Conservation (phyloP, 2,329 filamentous ascomycete genomes). For the Claviceps paspali region DNA sequence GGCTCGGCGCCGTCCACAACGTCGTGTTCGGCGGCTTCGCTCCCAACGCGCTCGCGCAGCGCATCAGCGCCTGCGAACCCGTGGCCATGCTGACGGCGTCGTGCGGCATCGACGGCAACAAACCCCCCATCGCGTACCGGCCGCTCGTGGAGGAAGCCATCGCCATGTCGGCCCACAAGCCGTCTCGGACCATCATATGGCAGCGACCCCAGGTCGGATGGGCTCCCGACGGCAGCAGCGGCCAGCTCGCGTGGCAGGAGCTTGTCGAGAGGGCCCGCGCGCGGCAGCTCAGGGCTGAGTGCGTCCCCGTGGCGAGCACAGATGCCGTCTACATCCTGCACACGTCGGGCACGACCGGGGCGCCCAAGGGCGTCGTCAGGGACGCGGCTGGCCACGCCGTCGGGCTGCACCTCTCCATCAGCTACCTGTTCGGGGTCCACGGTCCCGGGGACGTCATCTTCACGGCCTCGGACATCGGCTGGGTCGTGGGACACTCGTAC, state of each 20-base stretch:
- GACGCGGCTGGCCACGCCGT: slow-evolving; percentile 81
- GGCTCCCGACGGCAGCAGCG: slow-evolving; percentile 49
- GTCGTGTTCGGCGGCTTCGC: slow-evolving; percentile 93
- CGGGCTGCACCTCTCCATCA: slow-evolving; percentile 66
- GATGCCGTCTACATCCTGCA: slow-evolving; percentile 87
- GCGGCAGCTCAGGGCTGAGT: slow-evolving; percentile 52
- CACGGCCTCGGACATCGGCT: slow-evolving; percentile 76
- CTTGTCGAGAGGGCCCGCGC: slow-evolving; percentile 56
- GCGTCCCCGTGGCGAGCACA: slow-evolving; percentile 62
- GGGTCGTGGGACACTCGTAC: slow-evolving; percentile 57
- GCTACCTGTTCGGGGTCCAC: slow-evolving; percentile 67
- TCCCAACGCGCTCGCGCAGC: slow-evolving; percentile 63
- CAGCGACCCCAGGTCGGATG: slow-evolving; percentile 65
- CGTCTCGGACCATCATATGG: slow-evolving; percentile 62
- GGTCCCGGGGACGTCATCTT: slow-evolving; percentile 66
- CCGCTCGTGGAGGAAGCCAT: slow-evolving; percentile 64
- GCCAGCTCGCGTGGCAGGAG: slow-evolving; percentile 67
- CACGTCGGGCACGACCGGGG: slow-evolving; percentile 68
- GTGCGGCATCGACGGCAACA: slow-evolving; percentile 78
- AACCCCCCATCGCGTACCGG: slow-evolving; percentile 64
- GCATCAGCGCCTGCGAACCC: slow-evolving; percentile 71
- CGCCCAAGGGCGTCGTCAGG: slow-evolving; percentile 70
- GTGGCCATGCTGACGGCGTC: slow-evolving; percentile 72
- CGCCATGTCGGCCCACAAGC: slow-evolving; percentile 52
- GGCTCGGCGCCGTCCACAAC: slow-evolving; percentile 75